Percentiles rank a stretch among this genome's conserved stretches.
These are phyloP conservation scores for Torulaspora globosa DNA, from an alignment of 1,139 yeast genomes.

Conservation along the genomic window DNA sequence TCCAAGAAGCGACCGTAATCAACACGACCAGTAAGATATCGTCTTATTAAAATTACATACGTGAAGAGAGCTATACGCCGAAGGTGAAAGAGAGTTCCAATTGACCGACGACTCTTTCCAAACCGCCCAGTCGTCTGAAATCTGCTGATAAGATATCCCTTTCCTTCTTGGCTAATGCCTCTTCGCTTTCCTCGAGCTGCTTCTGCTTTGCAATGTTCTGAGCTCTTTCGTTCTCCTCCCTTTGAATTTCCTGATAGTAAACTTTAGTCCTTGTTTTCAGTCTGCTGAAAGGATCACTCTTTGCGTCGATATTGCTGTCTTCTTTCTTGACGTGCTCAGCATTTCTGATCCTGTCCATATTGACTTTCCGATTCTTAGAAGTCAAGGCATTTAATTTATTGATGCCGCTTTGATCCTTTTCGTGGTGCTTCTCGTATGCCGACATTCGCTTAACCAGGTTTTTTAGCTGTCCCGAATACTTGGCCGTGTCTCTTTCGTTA, in stretches of 20 bases:
- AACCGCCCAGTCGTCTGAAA: slow-evolving; percentile 41
- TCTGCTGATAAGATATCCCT: slow-evolving; percentile 37
- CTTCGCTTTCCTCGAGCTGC: slow-evolving; percentile 37
- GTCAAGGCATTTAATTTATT: slow-evolving; percentile 40
- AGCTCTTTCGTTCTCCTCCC: slow-evolving; percentile 46
- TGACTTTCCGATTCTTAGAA: slow-evolving; percentile 71
- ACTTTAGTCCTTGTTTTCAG: slow-evolving; percentile 81
- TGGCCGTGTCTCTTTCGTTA: slow-evolving; percentile 49
- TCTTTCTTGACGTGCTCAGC: slow-evolving; percentile 67
- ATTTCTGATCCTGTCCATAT: slow-evolving; percentile 68
- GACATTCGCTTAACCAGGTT: slow-evolving; percentile 51
- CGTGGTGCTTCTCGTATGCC: slow-evolving; percentile 39
- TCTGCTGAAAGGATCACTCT: slow-evolving; percentile 84
- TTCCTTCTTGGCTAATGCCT: slow-evolving; percentile 38
- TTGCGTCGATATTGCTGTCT: slow-evolving; percentile 44
- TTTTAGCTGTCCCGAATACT: slow-evolving; percentile 36
- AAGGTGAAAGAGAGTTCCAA: slow-evolving; percentile 45
- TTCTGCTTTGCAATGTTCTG: slow-evolving; percentile 41
- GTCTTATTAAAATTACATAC: slow-evolving; percentile 2
- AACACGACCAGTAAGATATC: neutral
- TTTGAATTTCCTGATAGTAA: slow-evolving; percentile 56
- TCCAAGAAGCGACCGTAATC: too few species aligned
- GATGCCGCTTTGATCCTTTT: slow-evolving; percentile 37
- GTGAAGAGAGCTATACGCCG: slow-evolving; percentile 27
- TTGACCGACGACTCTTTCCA: slow-evolving; percentile 47